phyloP scores from a whole-genome alignment of 106 monocot species.

The Dendrobium nobile region DNA sequence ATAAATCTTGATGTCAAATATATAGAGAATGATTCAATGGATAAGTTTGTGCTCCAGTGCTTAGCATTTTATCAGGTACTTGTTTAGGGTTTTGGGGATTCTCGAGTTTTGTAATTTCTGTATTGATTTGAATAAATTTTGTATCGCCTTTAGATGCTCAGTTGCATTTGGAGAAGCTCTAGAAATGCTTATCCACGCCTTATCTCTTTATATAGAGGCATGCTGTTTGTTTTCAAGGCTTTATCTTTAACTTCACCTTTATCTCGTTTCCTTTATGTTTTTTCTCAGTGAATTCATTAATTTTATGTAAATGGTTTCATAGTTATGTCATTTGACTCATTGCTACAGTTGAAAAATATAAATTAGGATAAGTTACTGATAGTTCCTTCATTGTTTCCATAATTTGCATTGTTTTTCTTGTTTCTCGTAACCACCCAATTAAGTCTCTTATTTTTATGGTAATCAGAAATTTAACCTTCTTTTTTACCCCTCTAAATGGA shows the following conservation, averaged over 20 bases:
- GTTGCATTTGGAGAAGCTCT: background rate
- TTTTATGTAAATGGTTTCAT: background rate
- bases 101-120: background rate
- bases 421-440: background rate
- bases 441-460: background rate
- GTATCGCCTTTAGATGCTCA: background rate
- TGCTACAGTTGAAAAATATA: background rate
- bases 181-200: background rate
- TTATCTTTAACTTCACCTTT: background rate
- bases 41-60: slow-evolving; percentile 93
- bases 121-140: background rate
- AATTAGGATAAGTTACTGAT: background rate
- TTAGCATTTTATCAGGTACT: slow-evolving; percentile 95
- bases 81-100: background rate
- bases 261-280: background rate
- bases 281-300: background rate
- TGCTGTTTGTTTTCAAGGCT: background rate
- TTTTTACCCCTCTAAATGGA: background rate
- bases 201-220: background rate
- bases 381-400: background rate
- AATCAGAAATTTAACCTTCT: background rate
- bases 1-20: too few species aligned
- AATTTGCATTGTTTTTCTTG: background rate
- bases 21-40: slow-evolving; percentile 87
- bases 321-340: background rate